Percentiles rank a stretch among this genome's conserved stretches.
phyloP scores from a whole-genome alignment of 2,329 filamentous ascomycete species.

The Penicillium sp. region DNA sequence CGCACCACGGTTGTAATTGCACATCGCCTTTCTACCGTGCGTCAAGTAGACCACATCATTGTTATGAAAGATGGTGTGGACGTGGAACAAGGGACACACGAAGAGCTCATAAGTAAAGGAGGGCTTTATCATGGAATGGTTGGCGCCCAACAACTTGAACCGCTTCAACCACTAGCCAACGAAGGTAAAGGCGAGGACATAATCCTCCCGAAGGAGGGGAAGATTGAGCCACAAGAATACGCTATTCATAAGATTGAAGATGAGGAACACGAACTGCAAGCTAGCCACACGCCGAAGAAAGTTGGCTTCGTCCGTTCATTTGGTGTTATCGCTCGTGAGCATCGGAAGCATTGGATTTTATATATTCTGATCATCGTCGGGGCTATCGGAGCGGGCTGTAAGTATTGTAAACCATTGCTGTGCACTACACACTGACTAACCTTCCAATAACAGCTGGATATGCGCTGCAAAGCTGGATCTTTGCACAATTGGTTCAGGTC shows the following conservation, averaged over 20 bases:
- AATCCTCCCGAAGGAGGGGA: not conserved
- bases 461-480: conserved; percentile 43
- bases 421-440: not conserved
- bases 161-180: conserved; percentile 1
- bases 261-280: not conserved
- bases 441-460: conserved; percentile 27
- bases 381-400: conserved; percentile 6
- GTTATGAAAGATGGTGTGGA: conserved; percentile 69
- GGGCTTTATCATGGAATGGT: conserved; percentile 67
- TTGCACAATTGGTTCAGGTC: conserved; percentile 48
- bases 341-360: conserved; percentile 4
- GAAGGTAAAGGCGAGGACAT: not conserved
- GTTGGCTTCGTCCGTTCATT: not conserved
- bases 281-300: not conserved
- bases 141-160: conserved; percentile 39
- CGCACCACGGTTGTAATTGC: conserved; percentile 77
- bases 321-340: not conserved
- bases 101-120: conserved; percentile 60
- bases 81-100: conserved; percentile 71
- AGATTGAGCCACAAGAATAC: not conserved
- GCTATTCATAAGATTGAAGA: not conserved
- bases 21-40: conserved; percentile 67
- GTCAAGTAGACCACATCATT: conserved; percentile 73
- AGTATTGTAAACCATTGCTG: not conserved
- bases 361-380: not conserved